Evolutionary conservation across 225 moss, liverwort and hornwort genomes (phyloP).

Genomic region (Anthoceros angustus): DNA sequence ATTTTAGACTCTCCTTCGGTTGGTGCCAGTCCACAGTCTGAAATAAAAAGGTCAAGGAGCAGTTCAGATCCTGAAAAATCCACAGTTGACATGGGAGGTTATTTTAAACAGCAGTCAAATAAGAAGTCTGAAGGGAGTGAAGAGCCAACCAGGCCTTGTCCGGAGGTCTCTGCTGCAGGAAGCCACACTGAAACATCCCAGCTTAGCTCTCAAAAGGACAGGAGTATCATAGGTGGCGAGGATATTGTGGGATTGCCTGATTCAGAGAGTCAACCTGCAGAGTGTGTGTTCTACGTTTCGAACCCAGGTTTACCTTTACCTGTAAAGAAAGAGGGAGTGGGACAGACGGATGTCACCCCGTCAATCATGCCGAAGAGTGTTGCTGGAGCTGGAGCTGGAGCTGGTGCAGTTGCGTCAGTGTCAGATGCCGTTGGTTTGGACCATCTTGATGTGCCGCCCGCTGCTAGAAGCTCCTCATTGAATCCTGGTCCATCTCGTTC

Average conservation of each 20-base stretch:
- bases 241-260: neutral
- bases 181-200: neutral
- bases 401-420: neutral
- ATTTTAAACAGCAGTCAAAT: conserved; percentile 1
- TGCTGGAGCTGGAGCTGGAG: neutral
- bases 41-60: neutral
- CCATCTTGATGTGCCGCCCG: neutral
- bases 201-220: neutral
- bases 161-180: neutral
- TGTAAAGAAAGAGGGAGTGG: neutral
- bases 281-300: neutral
- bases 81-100: neutral
- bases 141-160: neutral
- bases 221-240: neutral
- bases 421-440: neutral
- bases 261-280: neutral
- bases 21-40: neutral
- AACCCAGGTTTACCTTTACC: neutral
- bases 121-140: neutral
- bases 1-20: neutral
- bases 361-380: neutral
- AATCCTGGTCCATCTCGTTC: neutral
- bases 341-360: neutral
- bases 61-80: conserved; percentile 2
- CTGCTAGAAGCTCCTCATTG: neutral